Evolutionary conservation across 306 rosid genomes (phyloP), one percentile per base, ranked within the genome.

Genomic region (Inga leiocalycina): DNA sequence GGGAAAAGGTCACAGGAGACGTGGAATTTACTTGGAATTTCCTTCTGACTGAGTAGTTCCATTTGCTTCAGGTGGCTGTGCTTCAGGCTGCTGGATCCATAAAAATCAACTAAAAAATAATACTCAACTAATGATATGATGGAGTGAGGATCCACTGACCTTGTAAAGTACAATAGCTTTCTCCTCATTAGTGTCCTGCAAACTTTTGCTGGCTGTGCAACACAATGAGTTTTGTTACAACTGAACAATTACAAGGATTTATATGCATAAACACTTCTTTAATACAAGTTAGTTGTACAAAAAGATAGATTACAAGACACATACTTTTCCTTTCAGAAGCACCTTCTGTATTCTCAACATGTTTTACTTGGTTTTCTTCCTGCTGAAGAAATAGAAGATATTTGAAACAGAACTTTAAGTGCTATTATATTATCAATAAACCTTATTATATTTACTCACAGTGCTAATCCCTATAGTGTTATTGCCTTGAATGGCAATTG

Each of bases 401-500:
- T 85, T 67, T 54, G 75, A 84, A 78, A 75, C 72, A 76, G 62
- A 78, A 54, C 57, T 84, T 77, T 74, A 76, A 27, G 37, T 27
- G 44, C 30, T 34, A 48, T 61, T 12, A 81, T 27, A 56, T 22
- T 80, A 75, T 70, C 75, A 82, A 30, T 45, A 51, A 83, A 27
- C 12, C 57, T 56, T 35, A 64, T 65, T 5, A 79, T 43, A 88
- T 71, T 77, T 79, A 90, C 96, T 84, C 83, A 95, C 98, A 77
- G 83, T 71, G 88, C 80, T 88, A 72, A 83, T 66, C 71, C 92
- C 92, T 51, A 85, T 75, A 45, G 91, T 94, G 88, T 54, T 91
- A 84, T 90, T 91, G 84, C 97, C 97, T 88, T 97, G 99, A 89
- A 94, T 90, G 27, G 89, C 84, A 82, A 92, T 94, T 71, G 99